Evolutionary conservation across 176 grass and related monocot genomes (phyloP).

Genomic region (Musa troglodytarum): DNA sequence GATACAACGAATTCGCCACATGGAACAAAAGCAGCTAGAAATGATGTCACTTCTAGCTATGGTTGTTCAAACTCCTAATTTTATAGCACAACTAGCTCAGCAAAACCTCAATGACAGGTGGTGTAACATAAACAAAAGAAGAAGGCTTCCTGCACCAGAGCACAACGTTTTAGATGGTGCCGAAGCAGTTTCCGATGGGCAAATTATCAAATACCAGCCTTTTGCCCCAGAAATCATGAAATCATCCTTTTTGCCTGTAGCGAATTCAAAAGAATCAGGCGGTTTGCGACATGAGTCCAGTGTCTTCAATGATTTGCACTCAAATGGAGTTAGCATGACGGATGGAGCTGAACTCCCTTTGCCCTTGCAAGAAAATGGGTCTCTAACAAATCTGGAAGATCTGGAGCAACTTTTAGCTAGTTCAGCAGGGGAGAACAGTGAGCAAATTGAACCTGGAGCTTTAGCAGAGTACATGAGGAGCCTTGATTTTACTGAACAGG

Average conservation of each 20-base stretch:
- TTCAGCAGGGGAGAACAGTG: not conserved
- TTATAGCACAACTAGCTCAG: slow-evolving; percentile 5
- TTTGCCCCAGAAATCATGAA: not conserved
- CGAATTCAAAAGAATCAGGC: not conserved
- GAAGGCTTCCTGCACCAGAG: not conserved
- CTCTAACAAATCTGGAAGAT: not conserved
- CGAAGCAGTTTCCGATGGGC: slow-evolving; percentile 1
- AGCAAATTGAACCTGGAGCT: not conserved
- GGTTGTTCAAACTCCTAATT: slow-evolving; percentile 4
- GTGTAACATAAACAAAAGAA: slow-evolving; percentile 11
- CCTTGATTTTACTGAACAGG: not conserved
- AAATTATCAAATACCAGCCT: slow-evolving; percentile 18
- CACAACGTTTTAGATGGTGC: not conserved
- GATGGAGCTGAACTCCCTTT: not conserved
- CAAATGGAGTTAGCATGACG: not conserved
- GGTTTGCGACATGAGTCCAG: not conserved
- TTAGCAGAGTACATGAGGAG: not conserved
- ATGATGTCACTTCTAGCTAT: slow-evolving; percentile 18
- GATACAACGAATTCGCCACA: not conserved
- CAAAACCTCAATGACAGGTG: slow-evolving; percentile 4
- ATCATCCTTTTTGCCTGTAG: not conserved
- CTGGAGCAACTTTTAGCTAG: not conserved
- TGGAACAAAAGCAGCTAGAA: slow-evolving; percentile 15
- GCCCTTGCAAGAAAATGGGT: not conserved
- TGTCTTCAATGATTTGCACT: not conserved